phyloP scores from a whole-genome alignment of 2,329 filamentous ascomycete species.

The Lecanicillium sp. region DNA sequence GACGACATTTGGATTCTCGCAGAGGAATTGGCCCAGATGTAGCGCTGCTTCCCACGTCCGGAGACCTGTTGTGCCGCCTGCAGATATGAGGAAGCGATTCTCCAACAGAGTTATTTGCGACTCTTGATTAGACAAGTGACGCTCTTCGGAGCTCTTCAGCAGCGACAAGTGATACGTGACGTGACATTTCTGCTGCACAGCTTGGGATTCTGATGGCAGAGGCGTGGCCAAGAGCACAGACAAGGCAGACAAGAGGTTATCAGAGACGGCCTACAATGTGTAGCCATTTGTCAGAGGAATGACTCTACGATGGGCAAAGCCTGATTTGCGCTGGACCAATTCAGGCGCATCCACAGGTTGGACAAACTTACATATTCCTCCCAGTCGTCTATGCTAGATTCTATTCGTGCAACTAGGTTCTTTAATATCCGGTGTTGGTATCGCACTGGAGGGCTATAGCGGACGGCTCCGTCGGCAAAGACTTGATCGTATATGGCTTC shows the following conservation, averaged over 20 bases:
- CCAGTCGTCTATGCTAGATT: constrained; percentile 68
- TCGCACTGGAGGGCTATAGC: constrained; percentile 53
- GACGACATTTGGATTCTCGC: constrained; percentile 36
- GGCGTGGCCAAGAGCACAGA: constrained; percentile 55
- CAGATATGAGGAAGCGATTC: constrained; percentile 59
- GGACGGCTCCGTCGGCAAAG: constrained; percentile 50
- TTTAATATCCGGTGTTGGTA: constrained; percentile 71
- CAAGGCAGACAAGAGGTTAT: constrained; percentile 65
- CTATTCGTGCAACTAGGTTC: constrained; percentile 59
- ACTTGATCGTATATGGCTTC: constrained; percentile 55
- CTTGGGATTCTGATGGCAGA: constrained; percentile 53
- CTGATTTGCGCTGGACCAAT: not conserved
- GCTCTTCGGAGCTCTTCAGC: not conserved
- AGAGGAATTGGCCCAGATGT: constrained; percentile 63
- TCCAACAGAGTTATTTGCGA: constrained; percentile 55
- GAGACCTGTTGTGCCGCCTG: constrained; percentile 64
- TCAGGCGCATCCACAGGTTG: too few relatives aligned
- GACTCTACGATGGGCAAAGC: constrained; percentile 2
- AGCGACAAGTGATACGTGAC: constrained; percentile 60
- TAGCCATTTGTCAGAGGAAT: constrained; percentile 1
- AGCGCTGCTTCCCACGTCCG: constrained; percentile 77
- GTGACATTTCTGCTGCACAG: constrained; percentile 63
- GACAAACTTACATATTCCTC: constrained; percentile 70
- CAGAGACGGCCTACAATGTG: constrained; percentile 65
- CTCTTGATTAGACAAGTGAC: not conserved